These are phyloP conservation scores for Ceriops tagal DNA, from an alignment of 345 rosid species.

Conservation along the genomic window DNA sequence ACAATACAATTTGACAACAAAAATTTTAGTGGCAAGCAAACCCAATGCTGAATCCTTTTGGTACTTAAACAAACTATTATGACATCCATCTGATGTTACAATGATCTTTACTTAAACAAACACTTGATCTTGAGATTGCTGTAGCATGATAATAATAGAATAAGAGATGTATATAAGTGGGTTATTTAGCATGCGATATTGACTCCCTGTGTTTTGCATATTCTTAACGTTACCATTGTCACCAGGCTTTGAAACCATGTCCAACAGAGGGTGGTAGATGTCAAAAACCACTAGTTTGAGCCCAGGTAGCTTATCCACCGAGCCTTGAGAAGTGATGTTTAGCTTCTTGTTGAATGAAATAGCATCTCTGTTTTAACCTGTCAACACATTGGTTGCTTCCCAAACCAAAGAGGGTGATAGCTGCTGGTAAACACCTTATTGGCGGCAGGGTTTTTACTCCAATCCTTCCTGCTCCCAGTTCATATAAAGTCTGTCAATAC, in stretches of 20 bases:
- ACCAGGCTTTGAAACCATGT: conserved; percentile 54
- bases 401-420: conserved; percentile 67
- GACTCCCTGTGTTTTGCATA: conserved; percentile 12
- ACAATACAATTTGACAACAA: neutral
- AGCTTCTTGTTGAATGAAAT: conserved; percentile 66
- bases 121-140: too few relatives aligned
- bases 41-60: too few relatives aligned
- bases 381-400: conserved; percentile 72
- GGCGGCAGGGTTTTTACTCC: conserved; percentile 85
- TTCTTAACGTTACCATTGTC: conserved; percentile 51
- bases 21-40: too few relatives aligned
- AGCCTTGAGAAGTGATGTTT: conserved; percentile 55
- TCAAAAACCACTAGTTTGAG: conserved; percentile 81
- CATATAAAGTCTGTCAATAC: conserved; percentile 51
- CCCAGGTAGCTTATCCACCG: conserved; percentile 48
- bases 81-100: too few relatives aligned
- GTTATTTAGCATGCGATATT: neutral
- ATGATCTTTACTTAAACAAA: too few relatives aligned
- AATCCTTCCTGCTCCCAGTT: conserved; percentile 70
- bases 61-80: too few relatives aligned
- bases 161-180: neutral
- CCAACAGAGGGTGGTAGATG: conserved; percentile 70
- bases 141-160: too few relatives aligned
- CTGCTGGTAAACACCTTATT: conserved; percentile 84
- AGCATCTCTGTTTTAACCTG: conserved; percentile 72